A percentile compares a stretch with the other conserved stretches of the same genome.
Evolutionary conservation across 2,329 filamentous ascomycete species (phyloP).

Genomic region (Cadophora sp.): DNA sequence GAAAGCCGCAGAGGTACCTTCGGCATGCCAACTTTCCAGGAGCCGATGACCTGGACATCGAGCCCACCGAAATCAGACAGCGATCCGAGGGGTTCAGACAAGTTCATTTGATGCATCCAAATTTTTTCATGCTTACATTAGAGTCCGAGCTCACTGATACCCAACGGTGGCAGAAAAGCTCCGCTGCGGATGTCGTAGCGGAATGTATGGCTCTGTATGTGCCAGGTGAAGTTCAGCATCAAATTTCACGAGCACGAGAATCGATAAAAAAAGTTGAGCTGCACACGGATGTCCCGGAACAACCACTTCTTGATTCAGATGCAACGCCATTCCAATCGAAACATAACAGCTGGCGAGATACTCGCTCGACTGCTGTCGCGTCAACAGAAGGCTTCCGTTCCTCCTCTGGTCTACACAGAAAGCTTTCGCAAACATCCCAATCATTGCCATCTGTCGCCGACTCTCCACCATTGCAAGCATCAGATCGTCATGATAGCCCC

Average conservation of each 20-base stretch:
- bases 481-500: conserved; percentile 61
- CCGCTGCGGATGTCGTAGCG: conserved; percentile 79
- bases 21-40: conserved; percentile 74
- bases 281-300: conserved; percentile 40
- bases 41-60: conserved; percentile 77
- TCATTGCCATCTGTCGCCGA: conserved; percentile 54
- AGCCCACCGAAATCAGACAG: conserved; percentile 77
- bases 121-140: conserved; percentile 80
- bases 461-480: conserved; percentile 42
- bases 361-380: conserved; percentile 52
- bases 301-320: conserved; percentile 37
- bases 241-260: conserved; percentile 28
- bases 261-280: conserved; percentile 28
- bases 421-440: conserved; percentile 58
- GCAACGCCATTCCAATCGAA: conserved; percentile 37
- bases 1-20: conserved; percentile 80
- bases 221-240: conserved; percentile 36
- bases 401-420: conserved; percentile 47
- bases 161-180: conserved; percentile 79
- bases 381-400: conserved; percentile 50
- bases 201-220: conserved; percentile 76
- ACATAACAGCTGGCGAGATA: conserved; percentile 59
- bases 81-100: conserved; percentile 77
- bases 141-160: conserved; percentile 81
- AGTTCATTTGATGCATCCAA: conserved; percentile 79